Conservation (phyloP, 139 green algal genomes). For the Coccomyxa sp. region DNA sequence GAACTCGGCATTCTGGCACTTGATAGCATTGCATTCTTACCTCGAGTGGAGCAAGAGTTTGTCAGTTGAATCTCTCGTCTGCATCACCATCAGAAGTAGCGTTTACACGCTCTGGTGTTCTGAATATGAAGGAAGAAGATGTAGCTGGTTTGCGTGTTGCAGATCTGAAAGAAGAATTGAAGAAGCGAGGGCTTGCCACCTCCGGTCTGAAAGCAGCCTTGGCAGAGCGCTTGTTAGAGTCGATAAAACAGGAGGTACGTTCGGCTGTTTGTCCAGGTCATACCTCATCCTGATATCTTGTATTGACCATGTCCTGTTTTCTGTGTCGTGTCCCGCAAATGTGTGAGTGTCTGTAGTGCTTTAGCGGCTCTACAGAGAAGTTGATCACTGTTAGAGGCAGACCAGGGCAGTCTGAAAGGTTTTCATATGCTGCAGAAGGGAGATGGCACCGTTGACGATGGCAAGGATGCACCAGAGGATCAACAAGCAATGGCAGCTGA, state of each 20-base stretch:
- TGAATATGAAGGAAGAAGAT: conserved; percentile 5
- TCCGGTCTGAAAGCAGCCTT: conserved; percentile 41
- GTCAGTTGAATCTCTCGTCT: too few species aligned
- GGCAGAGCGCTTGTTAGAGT: conserved; percentile 22
- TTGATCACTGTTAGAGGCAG: too few species aligned
- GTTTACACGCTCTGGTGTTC: too few species aligned
- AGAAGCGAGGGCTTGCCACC: conserved; percentile 26
- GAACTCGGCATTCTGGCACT: too few species aligned
- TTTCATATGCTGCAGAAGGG: background rate
- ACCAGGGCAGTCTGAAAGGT: too few species aligned
- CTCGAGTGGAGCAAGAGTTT: too few species aligned
- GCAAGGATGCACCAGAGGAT: background rate
- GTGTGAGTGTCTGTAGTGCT: too few species aligned
- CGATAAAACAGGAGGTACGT: conserved; percentile 14
- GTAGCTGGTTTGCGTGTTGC: conserved; percentile 10
- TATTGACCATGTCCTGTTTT: too few species aligned
- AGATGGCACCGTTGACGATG: background rate
- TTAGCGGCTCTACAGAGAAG: too few species aligned
- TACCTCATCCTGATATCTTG: background rate
- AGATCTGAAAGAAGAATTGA: conserved; percentile 48
- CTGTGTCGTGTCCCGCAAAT: too few species aligned
- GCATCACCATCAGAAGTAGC: too few species aligned
- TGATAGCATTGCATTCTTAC: too few species aligned
- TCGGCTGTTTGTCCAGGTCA: background rate
- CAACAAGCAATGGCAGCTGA: background rate